Evolutionary conservation across 108 stramenopile species (phyloP).

Genomic region (Fragilaria crotonensis): DNA sequence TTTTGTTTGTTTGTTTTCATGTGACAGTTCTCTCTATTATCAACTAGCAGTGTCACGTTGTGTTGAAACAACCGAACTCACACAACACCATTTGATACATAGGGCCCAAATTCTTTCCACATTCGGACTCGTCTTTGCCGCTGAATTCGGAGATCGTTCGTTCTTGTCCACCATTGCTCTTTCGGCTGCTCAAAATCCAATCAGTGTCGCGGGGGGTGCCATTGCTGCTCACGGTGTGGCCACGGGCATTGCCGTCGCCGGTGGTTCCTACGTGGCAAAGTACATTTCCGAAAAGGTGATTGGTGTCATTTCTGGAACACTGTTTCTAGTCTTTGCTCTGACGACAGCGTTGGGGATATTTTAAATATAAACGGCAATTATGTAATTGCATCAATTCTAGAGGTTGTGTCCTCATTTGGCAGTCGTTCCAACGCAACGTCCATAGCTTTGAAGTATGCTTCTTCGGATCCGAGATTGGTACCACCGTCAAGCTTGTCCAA

Average conservation of each 20-base stretch:
- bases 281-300: slow-evolving; percentile 91
- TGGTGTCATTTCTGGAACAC: slow-evolving; percentile 80
- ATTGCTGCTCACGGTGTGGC: slow-evolving; percentile 90
- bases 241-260: slow-evolving; percentile 86
- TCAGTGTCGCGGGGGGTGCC: slow-evolving; percentile 89
- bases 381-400: neutral
- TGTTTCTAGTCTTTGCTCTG: slow-evolving; percentile 89
- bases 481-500: slow-evolving; percentile 52
- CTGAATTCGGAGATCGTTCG: slow-evolving; percentile 91
- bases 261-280: slow-evolving; percentile 76
- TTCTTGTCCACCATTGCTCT: slow-evolving; percentile 98
- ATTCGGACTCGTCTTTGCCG: slow-evolving; percentile 89
- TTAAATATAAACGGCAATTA: too few relatives aligned
- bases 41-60: neutral
- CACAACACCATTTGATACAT: slow-evolving; percentile 3
- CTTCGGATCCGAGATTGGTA: slow-evolving; percentile 38
- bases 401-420: too few relatives aligned
- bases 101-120: slow-evolving; percentile 67
- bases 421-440: too few relatives aligned
- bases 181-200: slow-evolving; percentile 92
- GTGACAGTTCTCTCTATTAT: neutral
- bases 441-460: slow-evolving; percentile 52
- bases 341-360: slow-evolving; percentile 84
- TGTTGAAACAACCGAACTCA: slow-evolving; percentile 5
- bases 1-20: neutral